Evolutionary conservation across 306 rosid genomes (phyloP), one percentile per base, ranked within the genome.

Genomic region (Medicago lupulina): DNA sequence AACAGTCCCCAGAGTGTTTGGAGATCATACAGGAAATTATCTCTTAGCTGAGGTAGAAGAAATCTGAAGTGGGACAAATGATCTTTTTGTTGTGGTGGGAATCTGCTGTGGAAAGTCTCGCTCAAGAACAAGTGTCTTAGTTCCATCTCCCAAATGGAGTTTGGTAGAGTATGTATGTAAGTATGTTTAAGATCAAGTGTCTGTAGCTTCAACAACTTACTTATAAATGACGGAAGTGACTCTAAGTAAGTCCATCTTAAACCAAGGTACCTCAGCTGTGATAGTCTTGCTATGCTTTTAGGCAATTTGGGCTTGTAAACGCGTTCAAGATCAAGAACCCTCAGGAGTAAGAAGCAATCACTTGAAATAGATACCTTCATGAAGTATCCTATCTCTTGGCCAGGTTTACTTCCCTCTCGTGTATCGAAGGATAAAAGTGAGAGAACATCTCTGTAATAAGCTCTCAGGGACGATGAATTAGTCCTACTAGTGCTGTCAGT

Each of bases 121-220:
- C 75, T 71, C 71, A 81, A 58, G 84, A 54, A 75, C 21, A 86
- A 19, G 41, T 81, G 82, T 28, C 80, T 76, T 7, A 83, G 81
- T 9, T 78, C 44, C 80, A 79, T 76, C 6, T 81, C 59, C 87
- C 89, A 81, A 0, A 81, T 58, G 10, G 87, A 80, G 31, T 25
- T 7, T 2, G 87, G 80, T 28, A 83, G 79, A 21, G 15, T 40
- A 6, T 62, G 70, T 57, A 86, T 72, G 36, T 74, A 41, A 39
- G 87, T 80, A 14, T 83, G 78, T 47, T 83, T 86, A 10, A 86
- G 73, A 55, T 86, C 90, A 7, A 86, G 75, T 0, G 82, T 83
- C 38, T 81, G 78, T 31, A 86, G 89, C 61, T 71, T 40, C 10
- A 54, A 17, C 44, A 83, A 54, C 1, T 21, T 71, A 23, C 84